Evolutionary conservation across 169 alveolate species (phyloP), one percentile per base, ranked within the genome.

Genomic region (Theileria equi): DNA sequence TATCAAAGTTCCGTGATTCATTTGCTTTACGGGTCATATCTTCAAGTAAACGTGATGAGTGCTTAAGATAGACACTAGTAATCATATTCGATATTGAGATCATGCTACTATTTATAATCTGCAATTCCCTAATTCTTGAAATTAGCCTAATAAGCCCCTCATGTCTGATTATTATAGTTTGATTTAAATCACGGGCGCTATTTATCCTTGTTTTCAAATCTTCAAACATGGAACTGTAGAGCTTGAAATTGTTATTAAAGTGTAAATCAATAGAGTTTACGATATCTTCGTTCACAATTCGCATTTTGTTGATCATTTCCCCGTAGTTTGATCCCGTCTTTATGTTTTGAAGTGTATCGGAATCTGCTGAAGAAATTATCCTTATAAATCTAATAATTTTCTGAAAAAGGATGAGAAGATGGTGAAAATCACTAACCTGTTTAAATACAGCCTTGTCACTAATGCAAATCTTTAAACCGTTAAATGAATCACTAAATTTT

Each of bases 1-100:
- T 40, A 62, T 54, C 28, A 54, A 31, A 3, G 34, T 59, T 23
- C 29, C 44, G 40, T 55, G 55, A 19, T 5, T 35, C 25, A 43
- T 62, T 31, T 23, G 26, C 25, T n/a, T n/a, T n/a, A n/a, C 16
- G 57, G 3, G 69, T n/a, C 49, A 67, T 52, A 23, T 19, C 21
- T 38, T 19, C 31, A 52, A 66, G 11, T 38, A 67, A 25, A 3
- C 31, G 47, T 7, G 47, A 36, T n/a, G 70, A 53, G 47, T 47
- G 63, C 52, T 55, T 47, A 19, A 62, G 21, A 17, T 73, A 52
- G 3, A 63, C 43, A 25, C 41, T 26, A 16, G 83, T 60, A 40
- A 60, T 57, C 26, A 73, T 41, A 36, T 73, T 67, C 16, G 76
- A 26, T 5, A 61, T 28, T 38, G 44, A 53, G 34, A 34, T 34